These are phyloP conservation scores for Tephrocybe sp. DNA, from an alignment of 768 basidiomycete genomes.

Conservation along the genomic window DNA sequence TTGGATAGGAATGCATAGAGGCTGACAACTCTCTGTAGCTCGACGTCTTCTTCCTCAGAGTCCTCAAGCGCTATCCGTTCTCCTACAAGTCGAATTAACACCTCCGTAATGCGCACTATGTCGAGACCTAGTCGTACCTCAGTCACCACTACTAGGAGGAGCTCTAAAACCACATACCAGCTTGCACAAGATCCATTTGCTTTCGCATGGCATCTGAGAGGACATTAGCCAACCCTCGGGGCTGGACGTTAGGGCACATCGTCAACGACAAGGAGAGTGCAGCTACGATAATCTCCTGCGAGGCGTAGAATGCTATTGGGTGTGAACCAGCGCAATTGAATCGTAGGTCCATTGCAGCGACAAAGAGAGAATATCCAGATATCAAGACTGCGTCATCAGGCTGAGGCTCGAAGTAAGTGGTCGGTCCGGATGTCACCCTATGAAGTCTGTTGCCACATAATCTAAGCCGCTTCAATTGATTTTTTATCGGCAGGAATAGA, in stretches of 20 bases:
- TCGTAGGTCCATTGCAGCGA: slow-evolving; percentile 27
- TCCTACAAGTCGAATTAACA: slow-evolving; percentile 8
- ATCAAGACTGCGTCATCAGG: slow-evolving; percentile 25
- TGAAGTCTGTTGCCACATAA: slow-evolving; percentile 23
- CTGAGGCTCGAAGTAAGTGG: slow-evolving; percentile 21
- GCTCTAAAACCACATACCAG: slow-evolving; percentile 1
- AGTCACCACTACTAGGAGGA: too few species aligned
- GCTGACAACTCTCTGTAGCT: not conserved
- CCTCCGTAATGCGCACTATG: not conserved
- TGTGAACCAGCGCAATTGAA: slow-evolving; percentile 20
- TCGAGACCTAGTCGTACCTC: slow-evolving; percentile 3
- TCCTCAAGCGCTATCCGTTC: not conserved
- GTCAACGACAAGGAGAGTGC: slow-evolving; percentile 22
- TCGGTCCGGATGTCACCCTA: slow-evolving; percentile 19
- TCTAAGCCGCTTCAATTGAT: slow-evolving; percentile 17
- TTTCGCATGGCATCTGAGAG: slow-evolving; percentile 15
- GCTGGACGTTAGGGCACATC: slow-evolving; percentile 25
- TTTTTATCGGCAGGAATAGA: slow-evolving; percentile 9
- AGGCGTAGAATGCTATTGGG: slow-evolving; percentile 21
- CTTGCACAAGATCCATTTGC: slow-evolving; percentile 11
- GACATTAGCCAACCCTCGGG: slow-evolving; percentile 22
- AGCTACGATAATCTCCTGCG: slow-evolving; percentile 26
- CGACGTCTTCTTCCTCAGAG: slow-evolving; percentile 1
- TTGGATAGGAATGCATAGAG: not conserved
- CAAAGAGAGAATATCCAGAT: slow-evolving; percentile 29